These are phyloP conservation scores for Suhomyces kunorum DNA, from an alignment of 1,139 yeast species.

Conservation along the genomic window DNA sequence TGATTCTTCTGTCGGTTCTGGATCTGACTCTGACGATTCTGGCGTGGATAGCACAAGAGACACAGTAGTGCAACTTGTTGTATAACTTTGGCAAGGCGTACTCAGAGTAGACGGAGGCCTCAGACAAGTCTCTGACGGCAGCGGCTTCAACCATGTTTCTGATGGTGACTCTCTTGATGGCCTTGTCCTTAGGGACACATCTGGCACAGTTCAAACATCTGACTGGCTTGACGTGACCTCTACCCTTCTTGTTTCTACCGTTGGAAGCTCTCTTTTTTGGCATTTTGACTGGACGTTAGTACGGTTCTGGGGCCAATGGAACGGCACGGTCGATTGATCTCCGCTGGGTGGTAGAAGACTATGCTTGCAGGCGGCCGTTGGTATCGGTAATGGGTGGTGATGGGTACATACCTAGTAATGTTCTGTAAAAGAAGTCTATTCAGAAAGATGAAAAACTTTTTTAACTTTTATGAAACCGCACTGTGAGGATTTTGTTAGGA, in stretches of 20 bases:
- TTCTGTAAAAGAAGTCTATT: conserved; percentile 17
- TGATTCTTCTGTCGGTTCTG: conserved; percentile 96
- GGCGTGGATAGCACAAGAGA: conserved; percentile 99
- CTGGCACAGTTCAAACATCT: conserved; percentile 99
- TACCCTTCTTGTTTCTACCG: conserved; percentile 99
- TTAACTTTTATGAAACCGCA: conserved; percentile 13
- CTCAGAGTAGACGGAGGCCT: conserved; percentile 98
- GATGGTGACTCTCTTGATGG: conserved; percentile 99
- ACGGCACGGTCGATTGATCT: too few species aligned
- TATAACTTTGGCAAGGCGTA: conserved; percentile 99
- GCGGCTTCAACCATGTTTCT: conserved; percentile 99
- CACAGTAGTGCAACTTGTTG: conserved; percentile 99
- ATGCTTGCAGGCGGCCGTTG: background rate
- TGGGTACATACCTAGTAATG: conserved; percentile 21
- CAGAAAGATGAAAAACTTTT: conserved; percentile 18
- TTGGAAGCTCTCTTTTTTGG: conserved; percentile 99
- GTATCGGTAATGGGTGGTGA: too few species aligned
- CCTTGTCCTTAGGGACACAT: conserved; percentile 99
- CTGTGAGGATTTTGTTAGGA: conserved; percentile 14
- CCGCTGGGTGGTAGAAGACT: background rate
- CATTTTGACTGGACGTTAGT: conserved; percentile 60
- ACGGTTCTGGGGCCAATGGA: conserved; percentile 8
- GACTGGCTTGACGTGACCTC: conserved; percentile 99
- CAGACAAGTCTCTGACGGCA: conserved; percentile 99
- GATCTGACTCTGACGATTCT: conserved; percentile 99